A percentile compares a stretch with the other conserved stretches of the same genome.
phyloP scores from a whole-genome alignment of 768 basidiomycete genomes.

The Naematelia aurantialba region DNA sequence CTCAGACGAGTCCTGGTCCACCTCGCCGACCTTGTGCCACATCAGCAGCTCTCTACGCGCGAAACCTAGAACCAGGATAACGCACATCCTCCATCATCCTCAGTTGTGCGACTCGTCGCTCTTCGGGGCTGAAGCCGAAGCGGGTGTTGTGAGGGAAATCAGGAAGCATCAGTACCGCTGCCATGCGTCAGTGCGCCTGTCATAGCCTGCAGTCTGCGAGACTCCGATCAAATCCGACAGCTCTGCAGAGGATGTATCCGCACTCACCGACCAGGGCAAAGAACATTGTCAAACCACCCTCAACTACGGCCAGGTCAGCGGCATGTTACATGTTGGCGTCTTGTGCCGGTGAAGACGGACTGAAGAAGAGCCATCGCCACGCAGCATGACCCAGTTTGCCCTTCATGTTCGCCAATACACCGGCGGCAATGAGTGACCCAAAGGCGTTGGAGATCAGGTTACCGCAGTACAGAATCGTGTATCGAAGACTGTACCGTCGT shows the following conservation, averaged over 20 bases:
- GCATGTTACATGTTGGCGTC: neutral
- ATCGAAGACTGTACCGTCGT: slow-evolving; percentile 63
- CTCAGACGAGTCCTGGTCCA: slow-evolving; percentile 19
- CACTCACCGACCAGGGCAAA: slow-evolving; percentile 66
- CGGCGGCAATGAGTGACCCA: slow-evolving; percentile 69
- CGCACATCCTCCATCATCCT: slow-evolving; percentile 14
- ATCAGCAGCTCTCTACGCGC: too few species aligned
- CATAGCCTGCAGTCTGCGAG: too few species aligned
- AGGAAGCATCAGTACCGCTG: slow-evolving; percentile 5
- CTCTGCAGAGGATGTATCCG: too few species aligned
- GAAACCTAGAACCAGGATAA: neutral
- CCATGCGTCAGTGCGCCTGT: neutral
- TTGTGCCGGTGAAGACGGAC: neutral
- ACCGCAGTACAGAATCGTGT: slow-evolving; percentile 57
- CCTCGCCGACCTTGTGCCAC: slow-evolving; percentile 9
- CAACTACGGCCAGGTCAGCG: slow-evolving; percentile 52
- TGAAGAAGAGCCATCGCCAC: slow-evolving; percentile 55
- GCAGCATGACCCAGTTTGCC: slow-evolving; percentile 63
- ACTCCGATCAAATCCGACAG: too few species aligned
- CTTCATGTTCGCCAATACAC: slow-evolving; percentile 65
- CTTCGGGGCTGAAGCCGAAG: slow-evolving; percentile 14
- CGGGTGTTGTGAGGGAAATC: slow-evolving; percentile 11
- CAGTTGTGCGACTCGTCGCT: slow-evolving; percentile 15
- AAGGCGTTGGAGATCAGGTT: slow-evolving; percentile 74
- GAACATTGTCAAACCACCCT: slow-evolving; percentile 64